Conservation (phyloP, 306 rosid genomes). For the Prunus campanulata region DNA sequence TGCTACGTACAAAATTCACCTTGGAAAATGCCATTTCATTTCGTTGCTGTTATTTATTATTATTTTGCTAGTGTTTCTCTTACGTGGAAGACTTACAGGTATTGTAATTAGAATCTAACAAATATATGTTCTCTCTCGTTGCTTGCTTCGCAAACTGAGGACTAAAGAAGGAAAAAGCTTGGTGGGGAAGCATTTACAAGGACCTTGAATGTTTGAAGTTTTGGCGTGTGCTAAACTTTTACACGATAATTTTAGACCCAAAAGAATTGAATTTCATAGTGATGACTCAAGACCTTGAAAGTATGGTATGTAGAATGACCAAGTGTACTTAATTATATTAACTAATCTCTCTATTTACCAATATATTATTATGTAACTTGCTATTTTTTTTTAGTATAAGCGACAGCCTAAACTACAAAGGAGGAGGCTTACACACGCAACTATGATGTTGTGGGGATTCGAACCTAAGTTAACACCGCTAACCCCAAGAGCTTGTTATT, state of each 20-base stretch:
- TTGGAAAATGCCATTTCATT: too few relatives aligned
- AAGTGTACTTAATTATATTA: not conserved
- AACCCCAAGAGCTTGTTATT: too few relatives aligned
- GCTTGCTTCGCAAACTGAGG: not conserved
- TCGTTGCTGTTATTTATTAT: too few relatives aligned
- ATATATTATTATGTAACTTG: not conserved
- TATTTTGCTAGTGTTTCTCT: too few relatives aligned
- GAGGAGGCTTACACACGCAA: too few relatives aligned
- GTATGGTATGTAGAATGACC: not conserved
- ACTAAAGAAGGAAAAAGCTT: not conserved
- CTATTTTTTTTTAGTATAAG: too few relatives aligned
- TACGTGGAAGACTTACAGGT: too few relatives aligned
- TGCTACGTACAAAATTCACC: too few relatives aligned
- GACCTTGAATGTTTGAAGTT: not conserved
- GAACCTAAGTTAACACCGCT: too few relatives aligned
- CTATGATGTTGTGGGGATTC: fast-evolving
- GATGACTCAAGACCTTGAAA: not conserved
- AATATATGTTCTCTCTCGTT: not conserved
- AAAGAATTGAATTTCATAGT: not conserved
- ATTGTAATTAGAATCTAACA: too few relatives aligned
- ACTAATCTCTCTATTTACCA: not conserved
- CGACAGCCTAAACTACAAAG: too few relatives aligned
- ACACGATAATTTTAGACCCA: not conserved
- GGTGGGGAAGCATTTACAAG: not conserved
- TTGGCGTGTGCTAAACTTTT: conserved; percentile 1